These are phyloP conservation scores for Talaromyces sp. DNA, from an alignment of 2,329 filamentous ascomycete species.

Conservation along the genomic window DNA sequence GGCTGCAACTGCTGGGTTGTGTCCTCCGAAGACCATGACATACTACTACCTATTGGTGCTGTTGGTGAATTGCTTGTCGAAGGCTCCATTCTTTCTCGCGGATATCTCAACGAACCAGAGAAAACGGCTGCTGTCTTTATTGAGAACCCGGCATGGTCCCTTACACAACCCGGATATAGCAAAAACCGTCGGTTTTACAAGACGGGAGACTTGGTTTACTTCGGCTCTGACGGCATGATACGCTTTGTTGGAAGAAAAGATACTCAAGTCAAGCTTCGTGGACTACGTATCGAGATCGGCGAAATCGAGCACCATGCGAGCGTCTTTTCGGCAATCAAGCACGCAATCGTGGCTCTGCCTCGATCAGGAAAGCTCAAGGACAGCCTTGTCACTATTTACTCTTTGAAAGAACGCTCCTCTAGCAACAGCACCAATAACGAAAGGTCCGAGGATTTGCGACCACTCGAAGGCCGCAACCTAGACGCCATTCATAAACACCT, in stretches of 20 bases:
- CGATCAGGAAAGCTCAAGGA: neutral
- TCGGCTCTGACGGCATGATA: conserved; percentile 31
- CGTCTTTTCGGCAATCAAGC: neutral
- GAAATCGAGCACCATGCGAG: conserved; percentile 28
- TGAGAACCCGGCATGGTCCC: conserved; percentile 32
- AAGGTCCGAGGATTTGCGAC: neutral
- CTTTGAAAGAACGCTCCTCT: neutral
- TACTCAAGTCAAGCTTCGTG: conserved; percentile 35
- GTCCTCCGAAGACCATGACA: conserved; percentile 40
- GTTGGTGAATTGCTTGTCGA: conserved; percentile 37
- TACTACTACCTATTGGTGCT: conserved; percentile 39
- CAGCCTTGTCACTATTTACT: neutral
- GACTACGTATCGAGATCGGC: conserved; percentile 37
- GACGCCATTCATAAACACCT: neutral
- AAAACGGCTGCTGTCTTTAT: conserved; percentile 33
- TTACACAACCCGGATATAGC: conserved; percentile 19
- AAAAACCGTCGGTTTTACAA: conserved; percentile 33
- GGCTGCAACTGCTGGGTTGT: conserved; percentile 40
- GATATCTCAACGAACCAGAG: conserved; percentile 38
- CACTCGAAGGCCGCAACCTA: neutral
- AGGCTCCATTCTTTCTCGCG: conserved; percentile 32
- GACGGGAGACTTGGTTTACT: conserved; percentile 23
- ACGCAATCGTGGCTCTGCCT: neutral
- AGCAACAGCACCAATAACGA: neutral
- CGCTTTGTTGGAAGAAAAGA: conserved; percentile 28